Base-by-base conservation (phyloP, 2,329 filamentous ascomycete genomes). In the Aotearoamyces nothofagi region DNA sequence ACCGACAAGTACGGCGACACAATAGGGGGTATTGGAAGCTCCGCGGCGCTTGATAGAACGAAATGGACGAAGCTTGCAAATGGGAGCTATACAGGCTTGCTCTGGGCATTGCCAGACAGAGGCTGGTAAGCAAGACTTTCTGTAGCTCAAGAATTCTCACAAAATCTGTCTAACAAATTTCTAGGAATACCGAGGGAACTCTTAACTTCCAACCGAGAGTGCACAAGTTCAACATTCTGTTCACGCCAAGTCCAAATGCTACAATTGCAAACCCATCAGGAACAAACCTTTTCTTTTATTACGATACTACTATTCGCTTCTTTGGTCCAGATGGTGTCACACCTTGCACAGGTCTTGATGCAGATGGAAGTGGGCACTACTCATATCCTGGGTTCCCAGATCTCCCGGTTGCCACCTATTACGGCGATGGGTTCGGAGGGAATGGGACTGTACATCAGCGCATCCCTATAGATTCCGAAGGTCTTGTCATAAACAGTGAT, bases 1-100 rank as follows among this genome's bases (percentile, higher is more conserved):
- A 55, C 61, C 17, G 78, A 82, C 52, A 72, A 74, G 44, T 74
- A 65, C 39, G 73, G 73, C 16, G 77, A 82, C 44, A 81, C 74
- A 0, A 55, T 81, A 16, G 73, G 71, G 20, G 71, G 73, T 2
- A 58, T 78, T 29, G 78, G 78, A 6, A 76, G 67, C 33, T 61
- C 70, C 9, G 66, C 77, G 40, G 66, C 71, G n/a, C 52, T 82
- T 16, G 67, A 76, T 32, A 55, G 56, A 33, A 53, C 49, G 17
- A 61, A 63, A 6, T 82, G 75, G 73, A 61, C 57, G 39, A 66
- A 63, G 44, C 51, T 51, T 3, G 46, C 47, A 4, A 58, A 53
- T 40, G 56, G 55, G 29, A 57, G 47, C 5, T 82, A 80, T 45
- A 58, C 60, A 3, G 77, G 44, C 10, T 60, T 66, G 4, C 44